Conservation (phyloP, 805 yeast genomes). For the Saccharomycopsis vini region DNA sequence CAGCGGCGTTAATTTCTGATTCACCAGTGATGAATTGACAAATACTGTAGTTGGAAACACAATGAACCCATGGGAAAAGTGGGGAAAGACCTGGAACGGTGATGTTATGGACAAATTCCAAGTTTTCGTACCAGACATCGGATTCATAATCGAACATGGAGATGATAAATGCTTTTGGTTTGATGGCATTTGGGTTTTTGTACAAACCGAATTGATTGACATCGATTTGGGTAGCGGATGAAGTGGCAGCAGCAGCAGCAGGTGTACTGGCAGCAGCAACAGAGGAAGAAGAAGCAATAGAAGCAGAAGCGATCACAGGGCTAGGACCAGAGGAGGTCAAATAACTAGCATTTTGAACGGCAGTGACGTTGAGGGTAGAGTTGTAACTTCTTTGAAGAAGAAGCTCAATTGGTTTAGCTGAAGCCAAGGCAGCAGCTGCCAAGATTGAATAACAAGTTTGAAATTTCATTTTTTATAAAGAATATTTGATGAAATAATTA, state of each 20-base stretch:
- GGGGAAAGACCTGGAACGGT: constrained; percentile 63
- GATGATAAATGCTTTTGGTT: constrained; percentile 47
- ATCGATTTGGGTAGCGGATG: constrained; percentile 1
- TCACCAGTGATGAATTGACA: constrained; percentile 64
- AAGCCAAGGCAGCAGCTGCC: no score
- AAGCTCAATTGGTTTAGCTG: no score
- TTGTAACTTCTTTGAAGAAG: no score
- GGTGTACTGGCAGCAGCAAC: neutral
- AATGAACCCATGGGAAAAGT: constrained; percentile 45
- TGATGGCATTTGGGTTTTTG: constrained; percentile 10
- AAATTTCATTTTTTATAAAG: no score
- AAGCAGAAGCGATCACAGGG: neutral
- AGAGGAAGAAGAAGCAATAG: neutral
- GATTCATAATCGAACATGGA: constrained; percentile 48
- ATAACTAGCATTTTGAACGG: constrained; percentile 2
- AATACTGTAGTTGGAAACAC: constrained; percentile 41
- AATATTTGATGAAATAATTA: no score
- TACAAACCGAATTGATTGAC: constrained; percentile 6
- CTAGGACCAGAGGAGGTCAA: neutral
- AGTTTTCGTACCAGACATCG: constrained; percentile 41
- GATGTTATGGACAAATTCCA: constrained; percentile 43
- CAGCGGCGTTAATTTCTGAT: constrained; percentile 60
- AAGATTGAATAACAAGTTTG: no score
- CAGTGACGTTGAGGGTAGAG: no score
- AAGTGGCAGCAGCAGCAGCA: constrained; percentile 1